Evolutionary conservation across 2,329 filamentous ascomycete species (phyloP), one percentile per base, ranked within the genome.

Genomic region (Ophiocordyceps camponoti-floridani): DNA sequence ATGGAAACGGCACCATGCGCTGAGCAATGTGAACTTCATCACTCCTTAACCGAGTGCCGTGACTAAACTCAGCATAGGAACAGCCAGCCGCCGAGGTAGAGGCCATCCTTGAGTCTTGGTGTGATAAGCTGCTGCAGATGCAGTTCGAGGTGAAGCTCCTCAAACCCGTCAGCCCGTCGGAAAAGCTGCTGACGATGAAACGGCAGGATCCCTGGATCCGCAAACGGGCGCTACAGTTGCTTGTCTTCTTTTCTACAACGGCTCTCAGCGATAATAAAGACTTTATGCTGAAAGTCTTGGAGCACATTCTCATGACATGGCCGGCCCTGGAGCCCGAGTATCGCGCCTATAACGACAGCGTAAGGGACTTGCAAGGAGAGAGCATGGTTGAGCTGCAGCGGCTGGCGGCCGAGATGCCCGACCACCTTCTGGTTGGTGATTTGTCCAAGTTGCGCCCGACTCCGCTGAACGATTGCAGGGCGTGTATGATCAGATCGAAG

Each of bases 331-430:
- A 84, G 45, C 78, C 82, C 2, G 75, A 82, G 41, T 75, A 82
- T 53, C 71, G 74, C 38, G 67, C 77, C 3, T 94, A 88, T 59
- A 87, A 84, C 13, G 91, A 96, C 50, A 81, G 88, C 1, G 83
- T 95, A 33, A 91, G 88, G 56, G 85, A 93, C 47, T 70, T 98
- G 14, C 87, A 95, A 57, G 76, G 75, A 4, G 77, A 93, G 55
- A 84, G 85, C 53, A 86, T 87, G 61, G 73, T 86, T 46, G 89
- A 98, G 60, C 70, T 96, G 47, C 87, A 94, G 54, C 77, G 88
- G 46, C 69, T 98, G 38, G 89, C 89, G 7, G 79, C 84, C 49
- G 85, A 87, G 54, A 94, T 95, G 72, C 82, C 91, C 0, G 84
- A 96, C 58, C 82, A 94, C 56, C 78, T 98, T 49, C 71, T 91